Conservation (phyloP, 2,329 filamentous ascomycete species). For the Ambrosiella beaveri region DNA sequence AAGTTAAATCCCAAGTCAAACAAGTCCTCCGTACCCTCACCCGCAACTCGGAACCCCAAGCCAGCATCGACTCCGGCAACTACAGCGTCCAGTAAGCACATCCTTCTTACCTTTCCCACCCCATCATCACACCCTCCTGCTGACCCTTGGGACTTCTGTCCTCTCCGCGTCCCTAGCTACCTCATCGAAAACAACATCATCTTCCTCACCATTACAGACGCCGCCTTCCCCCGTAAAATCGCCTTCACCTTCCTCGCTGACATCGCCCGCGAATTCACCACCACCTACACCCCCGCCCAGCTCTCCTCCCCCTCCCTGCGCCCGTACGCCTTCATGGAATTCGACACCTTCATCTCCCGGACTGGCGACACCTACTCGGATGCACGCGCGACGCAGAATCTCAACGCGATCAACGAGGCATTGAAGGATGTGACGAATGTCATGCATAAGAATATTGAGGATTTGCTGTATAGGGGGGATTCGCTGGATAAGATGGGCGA, state of each 20-base stretch:
- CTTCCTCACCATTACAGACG: constrained; percentile 87
- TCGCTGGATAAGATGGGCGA: constrained; percentile 94
- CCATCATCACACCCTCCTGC: neutral
- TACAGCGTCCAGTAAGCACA: constrained; percentile 66
- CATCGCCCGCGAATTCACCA: constrained; percentile 77
- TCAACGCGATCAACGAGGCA: constrained; percentile 92
- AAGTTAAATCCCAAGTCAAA: constrained; percentile 83
- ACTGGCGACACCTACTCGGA: constrained; percentile 92
- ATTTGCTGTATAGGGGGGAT: constrained; percentile 85
- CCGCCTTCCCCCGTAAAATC: constrained; percentile 89
- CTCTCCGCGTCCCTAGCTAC: constrained; percentile 39
- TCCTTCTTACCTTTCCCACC: constrained; percentile 3
- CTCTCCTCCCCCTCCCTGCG: constrained; percentile 59
- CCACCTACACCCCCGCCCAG: constrained; percentile 58
- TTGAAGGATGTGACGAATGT: constrained; percentile 95
- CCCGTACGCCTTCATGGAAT: constrained; percentile 93
- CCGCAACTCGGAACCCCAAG: constrained; percentile 77
- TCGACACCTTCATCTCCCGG: constrained; percentile 89
- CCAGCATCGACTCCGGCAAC: constrained; percentile 68
- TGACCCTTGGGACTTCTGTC: neutral
- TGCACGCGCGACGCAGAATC: constrained; percentile 73
- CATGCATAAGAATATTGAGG: constrained; percentile 99
- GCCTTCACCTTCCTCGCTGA: constrained; percentile 97
- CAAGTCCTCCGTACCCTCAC: constrained; percentile 76
- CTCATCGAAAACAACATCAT: constrained; percentile 66